Evolutionary conservation across 2,329 filamentous ascomycete genomes (phyloP), one percentile per base, ranked within the genome.

Genomic region (Aspergillus fijiensis): DNA sequence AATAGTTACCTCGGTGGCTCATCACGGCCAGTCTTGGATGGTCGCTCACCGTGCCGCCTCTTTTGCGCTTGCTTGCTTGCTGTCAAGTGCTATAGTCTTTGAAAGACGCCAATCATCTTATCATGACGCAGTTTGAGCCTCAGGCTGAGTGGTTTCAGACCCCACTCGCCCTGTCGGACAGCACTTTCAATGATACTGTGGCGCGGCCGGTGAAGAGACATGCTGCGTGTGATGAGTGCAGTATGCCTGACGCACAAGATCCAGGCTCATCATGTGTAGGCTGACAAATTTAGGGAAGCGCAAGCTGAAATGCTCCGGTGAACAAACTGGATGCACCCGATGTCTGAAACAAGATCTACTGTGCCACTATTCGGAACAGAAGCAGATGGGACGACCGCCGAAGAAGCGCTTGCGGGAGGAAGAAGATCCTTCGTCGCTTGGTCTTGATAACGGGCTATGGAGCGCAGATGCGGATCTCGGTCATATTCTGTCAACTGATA

Each of bases 291-390:
- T 49, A 81, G 79, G 79, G 61, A 77, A 77, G 65, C 74, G 79
- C 48, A 81, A 81, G 64, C 67, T 81, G 58, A 81, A 80, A 72
- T 81, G 79, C 68, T 80, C 79, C 1, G 79, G 79, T 2, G 77
- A 81, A 59, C 52, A 67, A n/a, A 65, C 64, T 10, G 79, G 79
- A 7, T 81, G 79, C 60, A 69, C 64, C 57, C 74, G 79, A 57
- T 81, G 79, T 61, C 55, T 73, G 42, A 78, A 76, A 54, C 77
- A 81, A 59, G 69, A 69, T 5, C 68, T 81, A 25, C 52, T 57
- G 53, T 81, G 79, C 62, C 75, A 79, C 58, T 81, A 81, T 65
- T 81, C 79, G 4, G 65, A 75, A 57, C 79, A 81, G 65, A 81
- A 81, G 64, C 78, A 76, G 62, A 81, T 81, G 79, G 79, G 79